These are phyloP conservation scores for Selenicereus undatus DNA, from an alignment of 148 eudicot species.

Conservation along the genomic window DNA sequence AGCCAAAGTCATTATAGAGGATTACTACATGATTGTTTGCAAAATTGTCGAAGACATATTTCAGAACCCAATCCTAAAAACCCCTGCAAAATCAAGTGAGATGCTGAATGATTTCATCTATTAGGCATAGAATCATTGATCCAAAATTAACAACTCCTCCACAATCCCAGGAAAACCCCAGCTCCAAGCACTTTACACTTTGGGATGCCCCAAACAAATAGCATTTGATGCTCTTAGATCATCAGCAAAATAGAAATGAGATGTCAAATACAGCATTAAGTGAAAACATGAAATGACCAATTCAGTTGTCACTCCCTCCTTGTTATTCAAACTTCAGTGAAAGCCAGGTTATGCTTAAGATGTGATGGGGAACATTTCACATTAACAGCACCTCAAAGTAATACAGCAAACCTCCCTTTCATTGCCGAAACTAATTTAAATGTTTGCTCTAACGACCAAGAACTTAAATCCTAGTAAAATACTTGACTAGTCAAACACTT, in stretches of 20 bases:
- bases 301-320: background rate
- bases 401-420: background rate
- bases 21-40: background rate
- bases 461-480: background rate
- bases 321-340: background rate
- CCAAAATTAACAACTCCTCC: background rate
- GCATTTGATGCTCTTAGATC: no score
- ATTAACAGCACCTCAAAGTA: background rate
- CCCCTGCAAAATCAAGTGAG: background rate
- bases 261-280: no score
- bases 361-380: background rate
- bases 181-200: background rate
- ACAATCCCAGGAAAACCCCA: background rate
- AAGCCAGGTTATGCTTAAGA: background rate
- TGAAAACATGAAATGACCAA: no score
- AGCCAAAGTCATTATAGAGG: background rate
- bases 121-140: background rate
- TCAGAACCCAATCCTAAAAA: background rate
- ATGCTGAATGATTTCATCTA: background rate
- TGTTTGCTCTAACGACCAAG: background rate
- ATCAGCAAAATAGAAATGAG: no score
- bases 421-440: background rate
- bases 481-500: background rate
- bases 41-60: background rate
- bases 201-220: no score